A percentile compares a stretch with the other conserved stretches of the same genome.
Conservation (phyloP, 345 rosid genomes). For the Lepidium sativum region DNA sequence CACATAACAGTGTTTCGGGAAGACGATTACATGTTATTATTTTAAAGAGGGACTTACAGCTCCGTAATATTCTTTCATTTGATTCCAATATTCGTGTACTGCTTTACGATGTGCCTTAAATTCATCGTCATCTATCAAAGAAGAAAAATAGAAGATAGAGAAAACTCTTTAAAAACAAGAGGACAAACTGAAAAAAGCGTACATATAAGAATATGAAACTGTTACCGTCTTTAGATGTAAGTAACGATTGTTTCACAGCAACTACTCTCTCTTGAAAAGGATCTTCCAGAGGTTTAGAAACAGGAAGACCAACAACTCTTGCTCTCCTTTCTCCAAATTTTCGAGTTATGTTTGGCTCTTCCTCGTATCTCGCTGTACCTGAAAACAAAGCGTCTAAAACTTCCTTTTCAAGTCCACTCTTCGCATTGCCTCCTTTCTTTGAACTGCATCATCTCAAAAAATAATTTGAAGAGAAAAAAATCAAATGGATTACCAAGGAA, state of each 20-base stretch:
- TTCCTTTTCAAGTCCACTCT: constrained; percentile 36
- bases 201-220: background rate
- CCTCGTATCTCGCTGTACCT: constrained; percentile 30
- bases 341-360: constrained; percentile 19
- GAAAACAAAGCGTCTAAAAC: constrained; percentile 41
- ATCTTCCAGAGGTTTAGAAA: constrained; percentile 31
- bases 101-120: constrained; percentile 43
- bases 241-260: constrained; percentile 12
- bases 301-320: constrained; percentile 28
- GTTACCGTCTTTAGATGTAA: constrained; percentile 33
- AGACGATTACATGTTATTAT: background rate
- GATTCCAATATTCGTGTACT: constrained; percentile 43
- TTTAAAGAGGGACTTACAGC: constrained; percentile 50
- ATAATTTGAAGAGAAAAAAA: background rate
- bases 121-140: constrained; percentile 30
- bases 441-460: constrained; percentile 26
- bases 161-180: background rate
- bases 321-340: constrained; percentile 26
- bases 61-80: constrained; percentile 55
- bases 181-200: background rate
- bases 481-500: background rate
- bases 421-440: constrained; percentile 18
- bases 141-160: constrained; percentile 13
- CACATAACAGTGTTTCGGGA: background rate
- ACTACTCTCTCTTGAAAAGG: constrained; percentile 19